Percentiles rank a stretch among this genome's conserved stretches.
Evolutionary conservation across 164 flowering plant species (phyloP).

Genomic region (Vitis riparia): DNA sequence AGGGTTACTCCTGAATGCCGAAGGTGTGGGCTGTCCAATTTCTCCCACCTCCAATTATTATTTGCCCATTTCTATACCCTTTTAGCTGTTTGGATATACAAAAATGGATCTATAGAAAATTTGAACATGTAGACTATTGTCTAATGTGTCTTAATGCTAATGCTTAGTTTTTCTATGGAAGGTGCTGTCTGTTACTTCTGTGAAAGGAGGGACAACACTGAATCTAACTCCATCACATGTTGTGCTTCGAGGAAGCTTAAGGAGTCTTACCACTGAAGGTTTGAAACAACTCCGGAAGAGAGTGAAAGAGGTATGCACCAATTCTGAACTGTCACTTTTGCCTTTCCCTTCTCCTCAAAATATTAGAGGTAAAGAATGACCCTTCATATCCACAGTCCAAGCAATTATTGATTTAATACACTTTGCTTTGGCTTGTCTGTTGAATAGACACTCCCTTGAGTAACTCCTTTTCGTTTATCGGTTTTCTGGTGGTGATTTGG

Average conservation of each 20-base stretch:
- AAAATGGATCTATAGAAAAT: not conserved
- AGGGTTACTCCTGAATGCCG: no score
- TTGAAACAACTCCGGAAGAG: slow-evolving; percentile 53
- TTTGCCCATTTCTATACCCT: not conserved
- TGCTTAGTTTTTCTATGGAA: slow-evolving; percentile 16
- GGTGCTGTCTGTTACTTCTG: slow-evolving; percentile 84
- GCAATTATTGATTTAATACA: no score
- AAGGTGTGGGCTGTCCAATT: no score
- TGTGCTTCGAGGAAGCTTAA: slow-evolving; percentile 76
- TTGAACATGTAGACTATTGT: not conserved
- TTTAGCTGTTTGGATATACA: not conserved
- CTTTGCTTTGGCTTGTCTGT: no score
- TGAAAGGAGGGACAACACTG: slow-evolving; percentile 53
- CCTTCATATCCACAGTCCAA: no score
- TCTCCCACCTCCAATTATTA: not conserved
- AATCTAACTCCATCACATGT: slow-evolving; percentile 60
- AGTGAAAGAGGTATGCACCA: slow-evolving; percentile 64
- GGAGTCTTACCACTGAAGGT: slow-evolving; percentile 84
- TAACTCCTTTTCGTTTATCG: no score
- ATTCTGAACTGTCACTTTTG: not conserved
- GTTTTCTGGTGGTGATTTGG: no score
- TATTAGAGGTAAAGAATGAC: not conserved
- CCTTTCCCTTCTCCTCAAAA: not conserved
- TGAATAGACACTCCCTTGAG: no score
- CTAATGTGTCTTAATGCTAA: slow-evolving; percentile 10